Evolutionary conservation across 148 eudicot genomes (phyloP).

Genomic region (Silene latifolia): DNA sequence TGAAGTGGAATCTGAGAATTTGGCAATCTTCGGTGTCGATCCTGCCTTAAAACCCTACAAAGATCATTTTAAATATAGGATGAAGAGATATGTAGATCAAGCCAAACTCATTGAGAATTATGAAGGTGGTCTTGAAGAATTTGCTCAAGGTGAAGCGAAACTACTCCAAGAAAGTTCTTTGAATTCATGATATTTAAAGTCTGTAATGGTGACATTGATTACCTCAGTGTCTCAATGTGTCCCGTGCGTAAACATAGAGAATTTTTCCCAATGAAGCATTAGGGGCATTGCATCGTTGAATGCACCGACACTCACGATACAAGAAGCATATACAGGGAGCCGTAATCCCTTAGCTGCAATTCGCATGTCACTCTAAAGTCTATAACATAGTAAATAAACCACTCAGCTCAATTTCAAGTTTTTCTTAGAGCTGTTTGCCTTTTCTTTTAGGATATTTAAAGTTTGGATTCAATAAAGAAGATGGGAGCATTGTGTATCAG

Average conservation of each 20-base stretch:
- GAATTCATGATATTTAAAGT: neutral
- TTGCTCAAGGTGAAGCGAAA: conserved; percentile 59
- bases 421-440: conserved; percentile 14
- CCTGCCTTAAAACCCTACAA: conserved; percentile 57
- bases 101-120: conserved; percentile 62
- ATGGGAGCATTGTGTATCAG: conserved; percentile 63
- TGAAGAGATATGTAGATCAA: conserved; percentile 69
- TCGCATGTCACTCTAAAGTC: neutral
- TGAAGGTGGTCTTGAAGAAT: conserved; percentile 89
- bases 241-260: neutral
- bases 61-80: conserved; percentile 69
- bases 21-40: conserved; percentile 57
- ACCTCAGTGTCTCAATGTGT: neutral
- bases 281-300: neutral
- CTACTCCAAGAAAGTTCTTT: neutral
- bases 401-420: neutral
- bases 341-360: neutral
- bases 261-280: neutral
- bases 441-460: conserved; percentile 63
- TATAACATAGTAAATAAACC: neutral
- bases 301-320: neutral
- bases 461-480: conserved; percentile 84
- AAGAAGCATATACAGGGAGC: neutral
- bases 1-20: conserved; percentile 41
- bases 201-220: neutral